phyloP scores from a whole-genome alignment of 192 early-diverging fungal species.

The Backusella morwellensis region DNA sequence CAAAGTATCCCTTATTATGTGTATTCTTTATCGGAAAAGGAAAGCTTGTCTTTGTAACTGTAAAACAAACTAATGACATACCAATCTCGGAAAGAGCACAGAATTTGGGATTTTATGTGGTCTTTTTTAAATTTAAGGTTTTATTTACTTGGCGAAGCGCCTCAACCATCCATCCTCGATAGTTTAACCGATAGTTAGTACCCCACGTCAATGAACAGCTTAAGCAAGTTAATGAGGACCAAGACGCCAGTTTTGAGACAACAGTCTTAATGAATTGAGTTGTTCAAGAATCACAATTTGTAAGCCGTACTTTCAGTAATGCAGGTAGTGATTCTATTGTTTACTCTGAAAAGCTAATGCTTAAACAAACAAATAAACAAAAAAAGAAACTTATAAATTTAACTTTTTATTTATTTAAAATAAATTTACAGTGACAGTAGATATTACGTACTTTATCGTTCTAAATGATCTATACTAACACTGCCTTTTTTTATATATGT shows the following conservation, averaged over 20 bases:
- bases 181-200: background rate
- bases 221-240: background rate
- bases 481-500: too few species aligned
- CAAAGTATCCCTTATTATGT: background rate
- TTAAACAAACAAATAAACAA: too few species aligned
- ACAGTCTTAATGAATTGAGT: background rate
- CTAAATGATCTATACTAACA: too few species aligned
- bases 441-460: too few species aligned
- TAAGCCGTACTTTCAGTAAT: background rate
- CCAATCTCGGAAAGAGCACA: background rate
- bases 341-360: too few species aligned
- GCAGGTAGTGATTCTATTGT: background rate
- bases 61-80: background rate
- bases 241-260: background rate
- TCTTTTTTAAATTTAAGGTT: background rate
- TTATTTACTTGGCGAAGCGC: background rate
- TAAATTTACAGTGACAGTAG: too few species aligned
- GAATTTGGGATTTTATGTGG: background rate
- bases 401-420: too few species aligned
- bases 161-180: background rate
- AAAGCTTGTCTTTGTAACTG: background rate
- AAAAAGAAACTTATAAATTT: too few species aligned
- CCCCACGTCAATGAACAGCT: background rate
- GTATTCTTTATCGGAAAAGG: background rate
- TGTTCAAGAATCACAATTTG: background rate